Percentiles rank a stretch among this genome's conserved stretches.
Conservation (phyloP, 1,284 basidiomycete species). For the Cystobasidium sp. region DNA sequence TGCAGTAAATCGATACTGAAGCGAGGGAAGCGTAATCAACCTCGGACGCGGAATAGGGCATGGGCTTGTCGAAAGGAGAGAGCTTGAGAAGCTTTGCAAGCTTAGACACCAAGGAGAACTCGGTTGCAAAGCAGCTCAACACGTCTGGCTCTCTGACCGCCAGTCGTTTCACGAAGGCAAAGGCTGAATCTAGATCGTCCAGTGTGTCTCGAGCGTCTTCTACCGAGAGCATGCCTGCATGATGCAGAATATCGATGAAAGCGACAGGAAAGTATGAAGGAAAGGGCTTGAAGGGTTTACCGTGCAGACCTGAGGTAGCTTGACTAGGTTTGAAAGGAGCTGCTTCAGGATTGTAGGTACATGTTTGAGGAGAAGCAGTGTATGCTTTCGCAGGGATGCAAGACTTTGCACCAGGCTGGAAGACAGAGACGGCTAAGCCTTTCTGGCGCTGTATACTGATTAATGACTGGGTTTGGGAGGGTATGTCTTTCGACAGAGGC, state of each 20-base stretch:
- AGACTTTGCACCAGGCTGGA: background rate
- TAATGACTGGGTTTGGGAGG: no score
- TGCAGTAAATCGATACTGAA: background rate
- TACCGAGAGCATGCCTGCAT: background rate
- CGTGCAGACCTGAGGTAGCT: background rate
- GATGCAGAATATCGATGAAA: background rate
- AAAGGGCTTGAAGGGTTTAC: background rate
- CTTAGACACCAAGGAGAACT: background rate
- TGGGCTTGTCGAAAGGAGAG: background rate
- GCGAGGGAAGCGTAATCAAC: background rate
- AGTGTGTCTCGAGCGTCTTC: background rate
- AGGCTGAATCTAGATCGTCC: background rate
- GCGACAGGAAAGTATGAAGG: background rate
- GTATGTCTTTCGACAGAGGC: background rate
- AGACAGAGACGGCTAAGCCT: background rate
- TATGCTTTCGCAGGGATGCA: background rate
- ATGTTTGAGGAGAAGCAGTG: background rate
- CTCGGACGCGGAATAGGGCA: background rate
- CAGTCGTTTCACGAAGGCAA: background rate
- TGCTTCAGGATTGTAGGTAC: background rate
- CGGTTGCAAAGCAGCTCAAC: background rate
- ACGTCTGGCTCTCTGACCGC: background rate
- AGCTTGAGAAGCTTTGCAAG: background rate
- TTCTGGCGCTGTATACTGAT: no score
- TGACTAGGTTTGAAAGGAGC: background rate